Percentiles rank a stretch among this genome's conserved stretches.
These are phyloP conservation scores for Petunia axillaris DNA, from an alignment of 257 asterid genomes.

Conservation along the genomic window DNA sequence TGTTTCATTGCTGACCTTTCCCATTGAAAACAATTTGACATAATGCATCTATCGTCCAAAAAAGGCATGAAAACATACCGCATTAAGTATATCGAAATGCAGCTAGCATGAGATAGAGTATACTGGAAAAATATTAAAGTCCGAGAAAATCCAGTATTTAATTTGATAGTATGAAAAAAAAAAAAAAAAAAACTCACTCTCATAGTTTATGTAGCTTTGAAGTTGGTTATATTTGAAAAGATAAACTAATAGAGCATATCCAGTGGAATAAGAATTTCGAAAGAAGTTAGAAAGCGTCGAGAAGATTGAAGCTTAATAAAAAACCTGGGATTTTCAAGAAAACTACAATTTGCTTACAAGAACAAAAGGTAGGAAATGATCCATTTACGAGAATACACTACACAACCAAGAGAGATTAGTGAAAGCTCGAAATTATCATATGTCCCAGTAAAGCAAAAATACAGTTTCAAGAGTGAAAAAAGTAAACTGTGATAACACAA, in stretches of 20 bases:
- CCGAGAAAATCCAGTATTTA: too few relatives aligned
- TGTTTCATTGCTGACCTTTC: neutral
- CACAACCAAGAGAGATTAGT: too few relatives aligned
- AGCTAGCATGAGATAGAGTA: too few relatives aligned
- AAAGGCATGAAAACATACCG: neutral
- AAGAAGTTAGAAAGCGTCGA: neutral
- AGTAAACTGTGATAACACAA: neutral
- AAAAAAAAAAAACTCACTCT: too few relatives aligned
- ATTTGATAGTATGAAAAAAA: too few relatives aligned
- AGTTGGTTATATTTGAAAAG: too few relatives aligned
- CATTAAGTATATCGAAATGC: neutral
- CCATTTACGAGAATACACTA: too few relatives aligned
- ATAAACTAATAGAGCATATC: neutral
- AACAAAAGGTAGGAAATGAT: too few relatives aligned
- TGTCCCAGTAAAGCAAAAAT: neutral
- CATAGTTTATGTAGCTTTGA: too few relatives aligned
- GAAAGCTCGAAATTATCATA: constrained; percentile 1
- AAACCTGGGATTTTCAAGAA: neutral
- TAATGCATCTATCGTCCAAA: neutral
- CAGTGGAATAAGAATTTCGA: neutral
- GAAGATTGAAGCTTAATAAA: neutral
- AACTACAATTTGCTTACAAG: neutral
- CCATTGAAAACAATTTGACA: neutral
- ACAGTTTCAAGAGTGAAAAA: neutral
- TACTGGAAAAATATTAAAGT: neutral